These are phyloP conservation scores for Amanita pallidorosea DNA, from an alignment of 768 basidiomycete species.

Conservation along the genomic window DNA sequence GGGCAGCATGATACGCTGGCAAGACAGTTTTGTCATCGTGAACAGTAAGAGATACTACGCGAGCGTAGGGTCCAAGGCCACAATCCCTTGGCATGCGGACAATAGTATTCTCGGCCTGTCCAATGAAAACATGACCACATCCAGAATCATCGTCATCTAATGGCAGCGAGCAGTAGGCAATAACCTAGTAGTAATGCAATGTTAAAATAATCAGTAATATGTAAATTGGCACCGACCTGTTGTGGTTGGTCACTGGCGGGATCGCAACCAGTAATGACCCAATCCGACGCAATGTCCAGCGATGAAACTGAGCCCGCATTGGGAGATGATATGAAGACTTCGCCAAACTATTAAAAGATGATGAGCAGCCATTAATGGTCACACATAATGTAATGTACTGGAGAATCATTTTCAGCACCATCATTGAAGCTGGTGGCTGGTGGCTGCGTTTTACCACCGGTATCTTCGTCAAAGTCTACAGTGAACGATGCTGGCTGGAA, in stretches of 20 bases:
- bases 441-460: neutral
- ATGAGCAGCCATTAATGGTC: neutral
- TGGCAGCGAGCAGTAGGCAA: constrained; percentile 13
- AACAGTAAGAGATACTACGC: constrained; percentile 11
- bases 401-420: neutral
- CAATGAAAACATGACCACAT: constrained; percentile 15
- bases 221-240: neutral
- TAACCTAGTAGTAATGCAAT: constrained; percentile 8
- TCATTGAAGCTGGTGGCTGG: neutral
- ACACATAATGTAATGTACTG: neutral
- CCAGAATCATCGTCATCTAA: constrained; percentile 6
- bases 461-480: constrained; percentile 13
- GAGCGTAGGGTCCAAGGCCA: constrained; percentile 17
- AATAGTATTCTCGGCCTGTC: constrained; percentile 14
- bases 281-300: constrained; percentile 12
- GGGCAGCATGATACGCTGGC: constrained; percentile 4
- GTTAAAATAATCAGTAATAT: neutral
- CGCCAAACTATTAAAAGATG: constrained; percentile 8
- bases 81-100: constrained; percentile 14
- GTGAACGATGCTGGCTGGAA: constrained; percentile 6
- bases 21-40: constrained; percentile 12
- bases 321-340: constrained; percentile 16
- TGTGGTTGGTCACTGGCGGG: constrained; percentile 13
- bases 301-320: constrained; percentile 15
- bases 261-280: constrained; percentile 14